Evolutionary conservation across 495 filamentous ascomycete species (phyloP), one percentile per base, ranked within the genome.

Genomic region (Xylaria sp.): DNA sequence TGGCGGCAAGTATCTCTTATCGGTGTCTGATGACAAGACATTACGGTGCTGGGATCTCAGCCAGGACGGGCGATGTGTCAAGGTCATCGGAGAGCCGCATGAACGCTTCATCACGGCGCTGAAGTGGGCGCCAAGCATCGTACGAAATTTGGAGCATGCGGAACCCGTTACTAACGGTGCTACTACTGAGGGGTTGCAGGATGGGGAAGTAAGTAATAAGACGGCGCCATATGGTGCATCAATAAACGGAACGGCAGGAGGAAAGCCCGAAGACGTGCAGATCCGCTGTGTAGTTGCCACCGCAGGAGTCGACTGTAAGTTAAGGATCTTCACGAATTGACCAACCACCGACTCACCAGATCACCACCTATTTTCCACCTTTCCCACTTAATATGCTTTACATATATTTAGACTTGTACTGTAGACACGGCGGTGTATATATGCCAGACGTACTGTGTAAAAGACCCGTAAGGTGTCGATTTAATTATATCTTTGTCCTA

Each of bases 41-140:
- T 83, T 95, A 37, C 83, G 93, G 40, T 94, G 93, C 82, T 95
- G 93, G 93, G 93, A 95, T 81, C 81, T 95, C 9, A 84, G 84
- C 29, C 93, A 95, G 75, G 92, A 94, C 77, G 90, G 90, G 40
- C 90, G 90, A 73, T 90, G 92, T 67, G 93, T 94, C 29, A 91
- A 92, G 80, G 90, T 88, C 6, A 75, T 93, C 14, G 85, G 88
- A 52, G 89, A 92, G 73, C 89, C 89, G 7, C 93, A 94, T 78
- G 89, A 82, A 15, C 91, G 91, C 77, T 95, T 95, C 74, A 85
- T 94, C 40, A 92, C 84, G 72, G 92, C 90, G 75, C 82, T 95
- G 35, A 77, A 91, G 61, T 95, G 93, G 93, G 93, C 92, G 35
- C 93, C 93, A 0, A 83, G 86, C 8, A 81, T 90, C 9, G 75